These are phyloP conservation scores for Quambalaria eucalypti DNA, from an alignment of 1,284 basidiomycete genomes.

Conservation along the genomic window DNA sequence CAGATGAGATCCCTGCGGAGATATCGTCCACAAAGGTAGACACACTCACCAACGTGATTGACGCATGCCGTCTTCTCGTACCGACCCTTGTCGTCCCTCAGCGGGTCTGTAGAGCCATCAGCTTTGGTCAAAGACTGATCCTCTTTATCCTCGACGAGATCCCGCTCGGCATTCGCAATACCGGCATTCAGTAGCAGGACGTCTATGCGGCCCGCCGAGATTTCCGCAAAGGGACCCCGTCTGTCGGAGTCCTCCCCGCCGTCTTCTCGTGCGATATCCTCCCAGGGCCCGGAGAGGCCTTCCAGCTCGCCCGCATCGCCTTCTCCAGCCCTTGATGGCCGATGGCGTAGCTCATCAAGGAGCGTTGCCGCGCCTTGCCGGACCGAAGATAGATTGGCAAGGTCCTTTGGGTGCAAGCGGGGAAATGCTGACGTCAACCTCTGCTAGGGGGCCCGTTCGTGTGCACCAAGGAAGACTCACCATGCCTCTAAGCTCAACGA, in stretches of 20 bases:
- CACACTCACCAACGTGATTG: neutral
- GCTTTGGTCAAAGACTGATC: neutral
- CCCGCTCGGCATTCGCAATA: neutral
- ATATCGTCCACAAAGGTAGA: too few relatives aligned
- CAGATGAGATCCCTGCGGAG: too few relatives aligned
- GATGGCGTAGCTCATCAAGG: neutral
- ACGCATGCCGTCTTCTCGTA: constrained; percentile 1
- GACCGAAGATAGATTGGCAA: neutral
- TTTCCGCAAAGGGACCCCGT: neutral
- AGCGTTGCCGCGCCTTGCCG: neutral
- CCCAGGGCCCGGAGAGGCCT: neutral
- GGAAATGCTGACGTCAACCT: neutral
- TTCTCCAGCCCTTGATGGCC: neutral
- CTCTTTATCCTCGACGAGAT: neutral
- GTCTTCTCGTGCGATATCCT: too few relatives aligned
- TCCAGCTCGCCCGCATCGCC: neutral
- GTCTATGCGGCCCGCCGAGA: neutral
- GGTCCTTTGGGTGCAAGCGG: neutral
- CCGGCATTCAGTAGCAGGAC: neutral
- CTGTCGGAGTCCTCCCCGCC: too few relatives aligned
- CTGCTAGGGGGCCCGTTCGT: neutral
- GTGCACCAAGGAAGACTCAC: neutral
- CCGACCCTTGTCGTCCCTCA: neutral
- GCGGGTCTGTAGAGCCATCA: neutral
- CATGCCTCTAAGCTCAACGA: neutral